phyloP scores from a whole-genome alignment of 306 rosid genomes.

The Casuarina equisetifolia region DNA sequence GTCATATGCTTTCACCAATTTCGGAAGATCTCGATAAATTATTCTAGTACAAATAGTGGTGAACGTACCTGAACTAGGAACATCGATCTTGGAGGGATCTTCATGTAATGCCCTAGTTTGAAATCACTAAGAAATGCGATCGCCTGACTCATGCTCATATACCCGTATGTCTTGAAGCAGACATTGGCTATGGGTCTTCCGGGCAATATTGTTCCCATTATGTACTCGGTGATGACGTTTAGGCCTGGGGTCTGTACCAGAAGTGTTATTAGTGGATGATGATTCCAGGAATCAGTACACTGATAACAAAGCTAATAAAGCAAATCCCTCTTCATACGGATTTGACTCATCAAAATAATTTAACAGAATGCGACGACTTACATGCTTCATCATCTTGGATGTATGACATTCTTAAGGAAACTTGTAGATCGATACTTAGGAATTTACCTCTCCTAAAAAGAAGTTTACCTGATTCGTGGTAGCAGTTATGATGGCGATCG shows the following conservation, averaged over 20 bases:
- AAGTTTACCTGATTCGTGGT: background rate
- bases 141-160: conserved; percentile 78
- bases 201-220: conserved; percentile 67
- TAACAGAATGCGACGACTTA: background rate
- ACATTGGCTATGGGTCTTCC: conserved; percentile 85
- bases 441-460: too few species aligned
- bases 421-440: too few species aligned
- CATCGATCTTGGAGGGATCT: conserved; percentile 89
- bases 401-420: too few species aligned
- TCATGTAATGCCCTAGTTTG: conserved; percentile 89
- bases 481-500: conserved; percentile 7
- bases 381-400: background rate
- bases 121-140: conserved; percentile 79
- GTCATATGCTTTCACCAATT: background rate
- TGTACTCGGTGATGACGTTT: conserved; percentile 75
- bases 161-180: conserved; percentile 85
- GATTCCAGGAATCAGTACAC: conserved; percentile 35
- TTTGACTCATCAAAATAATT: conserved; percentile 49
- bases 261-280: conserved; percentile 50
- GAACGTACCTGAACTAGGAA: conserved; percentile 68
- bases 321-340: conserved; percentile 60
- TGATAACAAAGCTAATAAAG: conserved; percentile 60
- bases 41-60: background rate
- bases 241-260: conserved; percentile 65
- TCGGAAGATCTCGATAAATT: background rate